Percentiles rank a stretch among this genome's conserved stretches.
phyloP scores from a whole-genome alignment of 805 yeast species.

The Nakazawaea peltata region DNA sequence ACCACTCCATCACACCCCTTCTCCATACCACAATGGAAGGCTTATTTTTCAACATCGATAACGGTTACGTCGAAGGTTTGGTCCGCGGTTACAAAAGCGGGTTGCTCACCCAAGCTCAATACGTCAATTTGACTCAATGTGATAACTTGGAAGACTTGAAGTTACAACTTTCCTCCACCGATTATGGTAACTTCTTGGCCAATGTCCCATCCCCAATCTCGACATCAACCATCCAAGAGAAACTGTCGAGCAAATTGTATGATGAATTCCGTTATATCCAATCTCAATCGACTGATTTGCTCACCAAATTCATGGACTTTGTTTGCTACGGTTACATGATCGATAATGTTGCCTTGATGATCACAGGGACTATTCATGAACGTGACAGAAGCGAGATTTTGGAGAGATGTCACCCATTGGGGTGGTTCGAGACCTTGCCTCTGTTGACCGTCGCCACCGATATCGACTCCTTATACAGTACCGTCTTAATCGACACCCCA shows the following conservation, averaged over 20 bases:
- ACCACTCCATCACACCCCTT: neutral
- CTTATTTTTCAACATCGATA: slow-evolving; percentile 77
- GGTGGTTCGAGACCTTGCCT: slow-evolving; percentile 98
- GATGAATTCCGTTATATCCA: slow-evolving; percentile 81
- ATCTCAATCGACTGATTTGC: slow-evolving; percentile 73
- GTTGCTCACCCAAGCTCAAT: slow-evolving; percentile 67
- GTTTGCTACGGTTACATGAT: slow-evolving; percentile 97
- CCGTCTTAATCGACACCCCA: slow-evolving; percentile 94
- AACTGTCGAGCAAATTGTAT: slow-evolving; percentile 64
- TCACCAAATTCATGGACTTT: slow-evolving; percentile 80
- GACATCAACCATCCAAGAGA: slow-evolving; percentile 79
- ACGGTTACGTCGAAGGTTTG: slow-evolving; percentile 89
- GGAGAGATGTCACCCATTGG: slow-evolving; percentile 90
- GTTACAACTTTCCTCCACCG: slow-evolving; percentile 90
- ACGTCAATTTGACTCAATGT: slow-evolving; percentile 90
- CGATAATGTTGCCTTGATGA: slow-evolving; percentile 91
- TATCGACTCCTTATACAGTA: slow-evolving; percentile 84
- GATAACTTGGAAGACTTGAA: slow-evolving; percentile 91
- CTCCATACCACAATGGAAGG: slow-evolving; percentile 65
- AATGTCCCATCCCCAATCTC: slow-evolving; percentile 78
- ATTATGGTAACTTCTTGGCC: slow-evolving; percentile 85
- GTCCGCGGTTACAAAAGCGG: slow-evolving; percentile 93
- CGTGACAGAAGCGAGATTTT: slow-evolving; percentile 85
- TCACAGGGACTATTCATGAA: slow-evolving; percentile 94
- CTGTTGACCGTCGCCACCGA: slow-evolving; percentile 93